Base-by-base conservation (phyloP, 2,329 filamentous ascomycete genomes). In the Dothideomycetes sp. region DNA sequence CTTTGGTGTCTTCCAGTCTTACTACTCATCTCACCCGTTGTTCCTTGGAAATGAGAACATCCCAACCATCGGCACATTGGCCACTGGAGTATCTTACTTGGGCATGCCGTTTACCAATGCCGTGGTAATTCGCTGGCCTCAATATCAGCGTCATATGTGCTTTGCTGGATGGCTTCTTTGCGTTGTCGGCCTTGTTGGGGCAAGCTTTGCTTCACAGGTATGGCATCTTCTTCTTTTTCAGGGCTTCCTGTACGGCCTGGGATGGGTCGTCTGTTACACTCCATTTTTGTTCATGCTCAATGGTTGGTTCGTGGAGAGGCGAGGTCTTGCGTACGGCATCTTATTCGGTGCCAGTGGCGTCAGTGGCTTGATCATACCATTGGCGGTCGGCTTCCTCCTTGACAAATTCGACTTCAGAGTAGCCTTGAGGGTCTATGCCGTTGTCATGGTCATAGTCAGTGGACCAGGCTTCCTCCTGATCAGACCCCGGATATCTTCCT, bases 1-100 rank as follows among this genome's bases (percentile, higher is more conserved):
- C 0, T 85, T 78, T 53, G 81, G 80, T 34, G 69, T 85, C 19
- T 84, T 85, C 51, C 78, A 84, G 48, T 69, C 78, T 38, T 80
- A 81, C 57, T 84, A 84, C 55, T 70, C 65, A 30, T 70, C 64
- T 2, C 67, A 78, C 43, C 65, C 66, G 4, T 70, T 73, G 1
- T 84, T 84, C 41, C 58, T 61, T 3, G 67, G 66, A 2, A 66
- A 54, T 9, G 52, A 67, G 0, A 62, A 66, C 19, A 75, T 82
- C 36, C 69, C 78, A 19, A 64, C 76, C 11, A 75, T 84, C 39
- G 80, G 80, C 1, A 83, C 78, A 2, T 75, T 70, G 40, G 66
- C 76, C 3, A 72, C 53, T 72, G 73, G 72, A 66, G 54, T 44
- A 48, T 45, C 75, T 60, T 78, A 77, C 49, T 60, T 78, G 14